Base-by-base conservation (phyloP, 1,139 yeast species). In the Pichia sp. region DNA sequence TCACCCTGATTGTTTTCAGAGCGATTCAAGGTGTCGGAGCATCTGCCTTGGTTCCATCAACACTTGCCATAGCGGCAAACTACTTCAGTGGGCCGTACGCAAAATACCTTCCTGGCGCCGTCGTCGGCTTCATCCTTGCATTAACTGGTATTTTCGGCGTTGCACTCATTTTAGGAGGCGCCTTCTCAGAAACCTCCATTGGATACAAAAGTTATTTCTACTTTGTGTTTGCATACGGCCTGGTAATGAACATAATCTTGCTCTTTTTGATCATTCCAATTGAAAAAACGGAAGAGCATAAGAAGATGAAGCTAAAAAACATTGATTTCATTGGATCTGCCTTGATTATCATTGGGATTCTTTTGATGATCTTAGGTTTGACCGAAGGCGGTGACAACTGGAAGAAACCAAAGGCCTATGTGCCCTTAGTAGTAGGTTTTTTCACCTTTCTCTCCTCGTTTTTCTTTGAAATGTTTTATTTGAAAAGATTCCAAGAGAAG, bases 11-110 rank as follows among this genome's bases (percentile, higher is more conserved):
- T 45, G 67, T 71, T 0, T 66, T 73, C 42, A 65, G 76, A 57
- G 74, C 76, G 1, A 52, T 73, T 1, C 76, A 73, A 57, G 76
- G 76, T 14, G 59, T 73, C 12, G 66, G 69, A 12, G 76, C 71
- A 1, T 68, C 75, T 3, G 66, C 71, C 0, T 53, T 71, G 16
- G 63, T 73, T 27, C 76, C 76, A 0, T 58, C 68, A 17, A 62
- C 67, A 0, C 67, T 63, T 57, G 70, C 73, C 0, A 34, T 73
- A 5, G 64, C 68, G 4, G 74, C 68, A 1, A 61, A 63, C 50
- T 67, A 68, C 49, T 72, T 67, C 46, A 42, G 52, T 9, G 72
- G 69, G 1, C 30, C 52, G 4, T 50, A 56, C 6, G 6, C 38
- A 2, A 56, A 60, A 30, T 54, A 61, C 8, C 58, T 70, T 8